phyloP scores from a whole-genome alignment of 2,329 filamentous ascomycete species.

The Bisporella sp. region DNA sequence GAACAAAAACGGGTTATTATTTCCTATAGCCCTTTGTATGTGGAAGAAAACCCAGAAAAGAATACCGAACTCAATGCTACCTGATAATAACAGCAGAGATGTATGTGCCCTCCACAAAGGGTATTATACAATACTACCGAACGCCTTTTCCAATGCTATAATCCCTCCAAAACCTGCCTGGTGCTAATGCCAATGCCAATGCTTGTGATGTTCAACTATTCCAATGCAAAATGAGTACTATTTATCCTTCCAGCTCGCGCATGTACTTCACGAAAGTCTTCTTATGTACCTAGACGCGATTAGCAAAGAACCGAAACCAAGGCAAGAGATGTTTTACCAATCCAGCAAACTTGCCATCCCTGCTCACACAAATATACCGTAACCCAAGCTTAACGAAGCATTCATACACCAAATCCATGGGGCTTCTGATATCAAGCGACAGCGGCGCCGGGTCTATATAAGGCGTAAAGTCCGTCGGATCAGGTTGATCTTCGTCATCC shows the following conservation, averaged over 20 bases:
- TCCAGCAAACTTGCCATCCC: slow-evolving; percentile 78
- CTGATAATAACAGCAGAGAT: no score
- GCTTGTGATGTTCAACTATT: neutral
- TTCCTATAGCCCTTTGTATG: no score
- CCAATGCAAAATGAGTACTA: slow-evolving; percentile 11
- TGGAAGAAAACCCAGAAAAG: no score
- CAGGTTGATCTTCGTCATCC: slow-evolving; percentile 47
- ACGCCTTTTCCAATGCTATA: no score
- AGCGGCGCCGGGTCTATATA: slow-evolving; percentile 93
- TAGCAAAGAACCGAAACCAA: slow-evolving; percentile 9
- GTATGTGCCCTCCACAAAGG: no score
- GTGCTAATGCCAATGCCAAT: slow-evolving; percentile 1
- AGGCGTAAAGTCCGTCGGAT: slow-evolving; percentile 79
- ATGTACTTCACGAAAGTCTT: slow-evolving; percentile 95
- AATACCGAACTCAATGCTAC: no score
- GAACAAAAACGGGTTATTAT: no score
- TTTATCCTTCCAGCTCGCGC: slow-evolving; percentile 66
- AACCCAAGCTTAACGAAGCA: slow-evolving; percentile 92
- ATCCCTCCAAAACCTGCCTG: no score
- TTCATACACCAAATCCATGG: slow-evolving; percentile 94
- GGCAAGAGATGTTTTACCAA: slow-evolving; percentile 52
- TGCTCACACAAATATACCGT: slow-evolving; percentile 83
- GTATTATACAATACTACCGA: no score
- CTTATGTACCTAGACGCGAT: slow-evolving; percentile 64
- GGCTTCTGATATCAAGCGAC: slow-evolving; percentile 77